A percentile compares a stretch with the other conserved stretches of the same genome.
Conservation (phyloP, 2,329 filamentous ascomycete genomes). For the Pseudohalonectria lignicola region DNA sequence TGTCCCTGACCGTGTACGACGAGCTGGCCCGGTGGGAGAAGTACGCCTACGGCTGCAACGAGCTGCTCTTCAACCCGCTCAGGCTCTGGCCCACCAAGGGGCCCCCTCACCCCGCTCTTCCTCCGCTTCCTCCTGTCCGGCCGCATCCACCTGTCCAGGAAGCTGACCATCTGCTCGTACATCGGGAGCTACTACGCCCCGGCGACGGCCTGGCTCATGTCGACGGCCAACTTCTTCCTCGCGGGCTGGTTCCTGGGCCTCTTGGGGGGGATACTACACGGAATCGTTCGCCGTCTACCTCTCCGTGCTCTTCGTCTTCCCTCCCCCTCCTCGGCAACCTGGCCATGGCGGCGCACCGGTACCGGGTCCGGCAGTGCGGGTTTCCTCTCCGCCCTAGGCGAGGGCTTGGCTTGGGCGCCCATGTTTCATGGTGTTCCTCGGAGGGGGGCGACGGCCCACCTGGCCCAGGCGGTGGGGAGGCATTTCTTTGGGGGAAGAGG, state of each 20-base stretch:
- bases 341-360: constrained; percentile 49
- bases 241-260: constrained; percentile 60
- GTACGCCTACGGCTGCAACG: constrained; percentile 62
- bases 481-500: too few species aligned
- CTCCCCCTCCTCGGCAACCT: constrained; percentile 48
- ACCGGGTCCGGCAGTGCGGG: constrained; percentile 43
- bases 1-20: constrained; percentile 63
- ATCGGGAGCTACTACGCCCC: constrained; percentile 19
- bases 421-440: constrained; percentile 26
- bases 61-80: constrained; percentile 59
- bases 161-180: constrained; percentile 35
- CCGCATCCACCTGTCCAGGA: constrained; percentile 38
- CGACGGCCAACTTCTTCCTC: constrained; percentile 16
- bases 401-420: constrained; percentile 51
- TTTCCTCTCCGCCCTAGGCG: constrained; percentile 26
- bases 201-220: constrained; percentile 12
- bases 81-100: constrained; percentile 49
- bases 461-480: constrained; percentile 27
- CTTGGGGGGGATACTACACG: constrained; percentile 46
- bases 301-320: constrained; percentile 54
- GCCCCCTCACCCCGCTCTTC: constrained; percentile 57
- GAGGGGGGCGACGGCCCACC: constrained; percentile 30
- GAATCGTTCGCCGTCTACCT: constrained; percentile 56
- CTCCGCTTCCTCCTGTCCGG: constrained; percentile 41
- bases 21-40: constrained; percentile 65